Base-by-base conservation (phyloP, 345 rosid species). In the Carallia pectinifolia region DNA sequence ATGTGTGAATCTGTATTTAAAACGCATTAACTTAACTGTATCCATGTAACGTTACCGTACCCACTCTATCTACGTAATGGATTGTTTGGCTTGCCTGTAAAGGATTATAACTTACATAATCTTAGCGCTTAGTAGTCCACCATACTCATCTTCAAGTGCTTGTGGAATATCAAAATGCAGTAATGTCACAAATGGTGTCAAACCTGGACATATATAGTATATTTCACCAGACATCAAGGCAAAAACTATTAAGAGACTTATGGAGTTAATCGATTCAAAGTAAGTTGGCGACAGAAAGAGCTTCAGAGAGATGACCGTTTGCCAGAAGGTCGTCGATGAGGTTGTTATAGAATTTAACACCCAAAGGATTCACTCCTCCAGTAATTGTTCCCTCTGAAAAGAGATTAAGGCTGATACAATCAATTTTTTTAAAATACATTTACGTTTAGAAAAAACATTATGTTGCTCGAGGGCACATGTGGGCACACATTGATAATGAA, bases 101-200 rank as follows among this genome's bases (percentile, higher is more conserved):
- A 44, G 16, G 50, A 13, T 12, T 4, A 12, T 16, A 4, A 12
- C 68, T 56, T 29, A 69, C 78, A 69, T 52, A n/a, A 75, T 44
- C 1, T 36, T 64, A 13, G 65, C 65, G 65, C 70, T 75, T 27
- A 69, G 52, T 9, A 52, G 61, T 16, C 78, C 70, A 15, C 64
- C 68, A 23, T 75, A 75, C 48, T 75, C 65, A 9, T 75, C 73
- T 29, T 64, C 73, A 27, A 69, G 74, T 7, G 61, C 70, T 64
- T 69, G 78, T n/a, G 78, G 78, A 58, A n/a, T 6, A 69, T 75
- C 78, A 55, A 60, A 75, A 31, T 75, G 74, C n/a, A 64, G 23
- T 12, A 75, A 7, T 6, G 78, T 75, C 13, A 75, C 74, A 17
- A 75, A 58, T 2, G 78, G 78, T 33, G 69, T 55, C 56, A 69